Percentiles rank a stretch among this genome's conserved stretches.
phyloP scores from a whole-genome alignment of 495 filamentous ascomycete genomes.

The Penicillium taxi region DNA sequence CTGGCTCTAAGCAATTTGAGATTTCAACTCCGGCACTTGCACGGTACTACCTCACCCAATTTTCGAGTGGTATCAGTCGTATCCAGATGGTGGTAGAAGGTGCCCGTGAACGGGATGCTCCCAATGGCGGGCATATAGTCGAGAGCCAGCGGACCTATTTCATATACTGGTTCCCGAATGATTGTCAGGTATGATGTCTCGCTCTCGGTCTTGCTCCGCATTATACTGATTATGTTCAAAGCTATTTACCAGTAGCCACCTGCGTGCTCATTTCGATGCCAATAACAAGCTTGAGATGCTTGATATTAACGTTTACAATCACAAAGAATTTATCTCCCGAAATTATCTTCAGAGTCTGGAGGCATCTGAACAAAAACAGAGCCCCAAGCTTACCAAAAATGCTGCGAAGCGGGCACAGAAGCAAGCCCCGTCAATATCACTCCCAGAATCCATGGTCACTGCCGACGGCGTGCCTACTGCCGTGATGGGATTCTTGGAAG shows the following conservation, averaged over 20 bases:
- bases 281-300: conserved; percentile 66
- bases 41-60: conserved; percentile 75
- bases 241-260: conserved; percentile 55
- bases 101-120: conserved; percentile 45
- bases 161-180: conserved; percentile 65
- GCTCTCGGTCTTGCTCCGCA: not conserved
- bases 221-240: conserved; percentile 19
- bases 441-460: conserved; percentile 59
- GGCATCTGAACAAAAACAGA: conserved; percentile 55
- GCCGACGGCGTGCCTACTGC: conserved; percentile 47
- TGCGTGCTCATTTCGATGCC: conserved; percentile 58
- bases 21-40: conserved; percentile 66
- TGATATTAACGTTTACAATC: conserved; percentile 53
- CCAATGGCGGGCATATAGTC: conserved; percentile 57
- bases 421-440: conserved; percentile 45
- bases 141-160: conserved; percentile 55
- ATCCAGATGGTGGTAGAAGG: conserved; percentile 68
- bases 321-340: conserved; percentile 63
- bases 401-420: conserved; percentile 47
- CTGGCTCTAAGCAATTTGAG: conserved; percentile 63
- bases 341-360: conserved; percentile 41
- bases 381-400: conserved; percentile 60
- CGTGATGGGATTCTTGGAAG: conserved; percentile 64
- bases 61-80: conserved; percentile 68
- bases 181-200: conserved; percentile 51